phyloP scores from a whole-genome alignment of 768 basidiomycete species.

The Phaffia australis region DNA sequence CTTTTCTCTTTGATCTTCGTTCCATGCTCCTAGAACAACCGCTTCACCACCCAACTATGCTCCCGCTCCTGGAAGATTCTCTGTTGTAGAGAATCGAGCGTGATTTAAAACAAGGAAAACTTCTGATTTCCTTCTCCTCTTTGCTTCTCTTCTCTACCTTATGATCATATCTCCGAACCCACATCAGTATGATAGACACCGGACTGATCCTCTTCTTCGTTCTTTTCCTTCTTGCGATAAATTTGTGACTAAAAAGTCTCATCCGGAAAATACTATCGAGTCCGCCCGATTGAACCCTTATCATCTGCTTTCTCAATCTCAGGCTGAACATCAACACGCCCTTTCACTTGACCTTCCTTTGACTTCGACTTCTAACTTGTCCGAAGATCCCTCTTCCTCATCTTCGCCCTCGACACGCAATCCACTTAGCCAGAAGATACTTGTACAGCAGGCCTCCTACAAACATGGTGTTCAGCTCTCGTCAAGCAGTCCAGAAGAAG shows the following conservation, averaged over 20 bases:
- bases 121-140: background rate
- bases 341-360: background rate
- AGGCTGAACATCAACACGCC: constrained; percentile 12
- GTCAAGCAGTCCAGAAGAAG: background rate
- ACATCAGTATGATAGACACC: background rate
- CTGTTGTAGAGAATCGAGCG: background rate
- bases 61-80: background rate
- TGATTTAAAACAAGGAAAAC: background rate
- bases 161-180: background rate
- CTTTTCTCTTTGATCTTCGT: background rate
- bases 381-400: constrained; percentile 1
- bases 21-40: background rate
- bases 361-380: background rate
- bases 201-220: background rate
- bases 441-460: background rate
- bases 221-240: background rate
- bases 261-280: background rate
- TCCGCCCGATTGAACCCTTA: constrained; percentile 15
- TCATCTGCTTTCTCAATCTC: constrained; percentile 21
- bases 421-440: constrained; percentile 19
- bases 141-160: background rate
- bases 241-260: background rate
- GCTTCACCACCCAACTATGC: background rate
- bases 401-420: constrained; percentile 6
- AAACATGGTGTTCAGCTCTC: background rate